A percentile compares a stretch with the other conserved stretches of the same genome.
These are phyloP conservation scores for Beauveria scarabaeidicola DNA, from an alignment of 2,329 filamentous ascomycete genomes.

Conservation along the genomic window DNA sequence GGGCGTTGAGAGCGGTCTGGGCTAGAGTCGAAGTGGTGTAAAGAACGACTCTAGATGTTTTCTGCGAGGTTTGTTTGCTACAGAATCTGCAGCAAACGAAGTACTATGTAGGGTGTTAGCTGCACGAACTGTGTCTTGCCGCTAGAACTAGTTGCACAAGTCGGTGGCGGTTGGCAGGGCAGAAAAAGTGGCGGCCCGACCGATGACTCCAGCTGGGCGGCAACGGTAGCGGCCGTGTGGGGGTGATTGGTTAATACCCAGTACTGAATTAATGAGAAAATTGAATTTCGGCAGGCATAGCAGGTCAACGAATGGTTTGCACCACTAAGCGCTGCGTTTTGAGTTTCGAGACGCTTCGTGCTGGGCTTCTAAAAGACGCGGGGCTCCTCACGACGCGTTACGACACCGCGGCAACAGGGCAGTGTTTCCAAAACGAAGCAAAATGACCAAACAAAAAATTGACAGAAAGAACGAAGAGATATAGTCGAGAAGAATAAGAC, in stretches of 20 bases:
- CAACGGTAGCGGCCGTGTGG: constrained; percentile 11
- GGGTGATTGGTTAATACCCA: not conserved
- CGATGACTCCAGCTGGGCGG: constrained; percentile 9
- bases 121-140: not conserved
- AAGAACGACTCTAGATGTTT: no score
- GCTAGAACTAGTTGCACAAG: not conserved
- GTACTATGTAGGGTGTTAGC: not conserved
- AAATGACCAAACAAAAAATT: no score
- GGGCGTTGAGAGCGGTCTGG: not conserved
- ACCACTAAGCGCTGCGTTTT: constrained; percentile 1
- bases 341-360: not conserved
- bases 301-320: not conserved
- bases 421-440: no score
- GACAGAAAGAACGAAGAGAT: no score
- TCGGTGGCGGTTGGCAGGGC: constrained; percentile 9
- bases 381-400: no score
- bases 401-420: no score
- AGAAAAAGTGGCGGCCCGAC: constrained; percentile 11
- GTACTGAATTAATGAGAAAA: not conserved
- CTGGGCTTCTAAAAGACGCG: not conserved
- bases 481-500: no score
- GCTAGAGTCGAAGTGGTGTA: not conserved
- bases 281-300: not conserved
- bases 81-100: not conserved
- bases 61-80: not conserved